Percentiles rank a stretch among this genome's conserved stretches.
Evolutionary conservation across 495 filamentous ascomycete genomes (phyloP).

Genomic region (Coniosporium apollinis): DNA sequence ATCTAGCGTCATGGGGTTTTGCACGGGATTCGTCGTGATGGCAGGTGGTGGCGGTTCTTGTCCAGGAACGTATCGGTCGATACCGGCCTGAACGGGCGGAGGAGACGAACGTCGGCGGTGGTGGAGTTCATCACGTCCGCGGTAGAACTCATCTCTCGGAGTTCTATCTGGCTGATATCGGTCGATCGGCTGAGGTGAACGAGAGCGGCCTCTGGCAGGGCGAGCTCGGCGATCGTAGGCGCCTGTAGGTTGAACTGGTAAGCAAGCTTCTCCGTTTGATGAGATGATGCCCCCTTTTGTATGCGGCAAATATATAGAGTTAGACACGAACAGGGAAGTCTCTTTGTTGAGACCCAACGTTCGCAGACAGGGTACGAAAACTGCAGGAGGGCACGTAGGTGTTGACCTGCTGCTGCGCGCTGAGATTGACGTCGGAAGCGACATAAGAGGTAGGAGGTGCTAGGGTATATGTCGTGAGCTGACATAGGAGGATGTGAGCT

Average conservation of each 20-base stretch:
- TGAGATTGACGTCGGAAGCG: too few species aligned
- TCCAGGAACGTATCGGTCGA: slow-evolving; percentile 91
- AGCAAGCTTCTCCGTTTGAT: too few species aligned
- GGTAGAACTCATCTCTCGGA: slow-evolving; percentile 51
- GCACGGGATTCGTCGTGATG: slow-evolving; percentile 52
- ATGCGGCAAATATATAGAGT: slow-evolving; percentile 56
- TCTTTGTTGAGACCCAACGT: too few species aligned
- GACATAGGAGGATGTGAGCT: too few species aligned
- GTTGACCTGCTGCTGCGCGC: too few species aligned
- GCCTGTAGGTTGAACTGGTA: slow-evolving; percentile 3
- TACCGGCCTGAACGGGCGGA: slow-evolving; percentile 50
- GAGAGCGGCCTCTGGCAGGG: slow-evolving; percentile 32
- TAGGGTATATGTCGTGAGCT: too few species aligned
- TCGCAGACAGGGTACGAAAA: too few species aligned
- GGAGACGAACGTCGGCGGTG: slow-evolving; percentile 43
- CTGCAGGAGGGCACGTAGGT: too few species aligned
- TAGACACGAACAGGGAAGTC: slow-evolving; percentile 7
- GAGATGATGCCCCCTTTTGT: too few species aligned
- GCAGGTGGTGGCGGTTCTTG: slow-evolving; percentile 45
- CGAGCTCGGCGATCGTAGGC: slow-evolving; percentile 30
- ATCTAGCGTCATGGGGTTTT: slow-evolving; percentile 68
- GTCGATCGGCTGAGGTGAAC: slow-evolving; percentile 29
- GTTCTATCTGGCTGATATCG: slow-evolving; percentile 27
- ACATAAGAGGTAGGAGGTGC: too few species aligned
- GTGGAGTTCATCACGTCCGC: slow-evolving; percentile 40